Conservation (phyloP, 1,284 basidiomycete species). For the Gomphus bonarii region DNA sequence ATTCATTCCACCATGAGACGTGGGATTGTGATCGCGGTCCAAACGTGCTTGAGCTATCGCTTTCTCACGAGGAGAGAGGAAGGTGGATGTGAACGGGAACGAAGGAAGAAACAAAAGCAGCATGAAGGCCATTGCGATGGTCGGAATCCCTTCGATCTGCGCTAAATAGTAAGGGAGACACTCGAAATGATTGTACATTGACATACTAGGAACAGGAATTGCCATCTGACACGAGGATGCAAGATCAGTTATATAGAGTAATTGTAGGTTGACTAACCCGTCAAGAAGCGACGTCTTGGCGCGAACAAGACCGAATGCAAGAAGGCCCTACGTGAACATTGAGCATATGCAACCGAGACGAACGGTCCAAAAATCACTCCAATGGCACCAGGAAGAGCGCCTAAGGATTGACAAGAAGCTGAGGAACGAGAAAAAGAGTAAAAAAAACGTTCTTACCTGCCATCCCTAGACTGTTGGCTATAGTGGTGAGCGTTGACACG, state of each 20-base stretch:
- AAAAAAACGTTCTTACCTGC: neutral
- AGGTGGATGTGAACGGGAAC: slow-evolving; percentile 27
- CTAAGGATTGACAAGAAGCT: slow-evolving; percentile 28
- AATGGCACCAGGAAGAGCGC: slow-evolving; percentile 42
- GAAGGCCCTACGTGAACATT: slow-evolving; percentile 28
- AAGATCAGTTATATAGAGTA: neutral
- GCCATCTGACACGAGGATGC: slow-evolving; percentile 29
- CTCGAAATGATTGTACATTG: neutral
- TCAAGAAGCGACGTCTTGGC: slow-evolving; percentile 32
- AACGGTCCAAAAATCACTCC: slow-evolving; percentile 25
- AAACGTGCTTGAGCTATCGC: slow-evolving; percentile 46
- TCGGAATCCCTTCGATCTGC: slow-evolving; percentile 47
- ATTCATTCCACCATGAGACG: slow-evolving; percentile 45
- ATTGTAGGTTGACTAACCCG: slow-evolving; percentile 24
- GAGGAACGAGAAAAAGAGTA: slow-evolving; percentile 24
- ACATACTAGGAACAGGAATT: slow-evolving; percentile 41
- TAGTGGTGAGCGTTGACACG: neutral
- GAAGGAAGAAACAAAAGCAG: slow-evolving; percentile 37
- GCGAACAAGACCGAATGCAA: slow-evolving; percentile 43
- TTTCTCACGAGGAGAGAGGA: slow-evolving; percentile 32
- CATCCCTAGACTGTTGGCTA: neutral
- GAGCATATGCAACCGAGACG: neutral
- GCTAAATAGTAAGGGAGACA: neutral
- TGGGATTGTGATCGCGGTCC: slow-evolving; percentile 42
- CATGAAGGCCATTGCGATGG: slow-evolving; percentile 34